phyloP scores from a whole-genome alignment of 257 asterid species.

The Orobanche coerulescens region DNA sequence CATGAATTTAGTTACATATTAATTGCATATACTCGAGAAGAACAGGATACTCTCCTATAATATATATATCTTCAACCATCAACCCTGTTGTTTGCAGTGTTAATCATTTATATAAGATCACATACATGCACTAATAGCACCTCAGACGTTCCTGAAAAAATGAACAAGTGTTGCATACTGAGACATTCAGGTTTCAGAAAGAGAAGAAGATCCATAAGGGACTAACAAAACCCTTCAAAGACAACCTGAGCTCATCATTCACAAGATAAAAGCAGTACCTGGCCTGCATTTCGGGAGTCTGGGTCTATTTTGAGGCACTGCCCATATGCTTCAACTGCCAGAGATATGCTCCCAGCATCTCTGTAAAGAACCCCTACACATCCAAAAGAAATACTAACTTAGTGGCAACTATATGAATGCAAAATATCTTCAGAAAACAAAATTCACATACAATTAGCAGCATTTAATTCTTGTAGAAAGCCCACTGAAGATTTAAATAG shows the following conservation, averaged over 20 bases:
- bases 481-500: not conserved
- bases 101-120: not conserved
- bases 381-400: slow-evolving; percentile 18
- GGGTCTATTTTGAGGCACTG: slow-evolving; percentile 97
- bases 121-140: slow-evolving; percentile 9
- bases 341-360: slow-evolving; percentile 93
- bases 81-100: not conserved
- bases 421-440: slow-evolving; percentile 4
- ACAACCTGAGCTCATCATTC: slow-evolving; percentile 11
- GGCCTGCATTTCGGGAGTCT: slow-evolving; percentile 99
- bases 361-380: slow-evolving; percentile 90
- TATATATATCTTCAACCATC: not conserved
- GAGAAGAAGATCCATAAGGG: not conserved
- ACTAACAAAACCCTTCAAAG: not conserved
- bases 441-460: not conserved
- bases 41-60: not conserved
- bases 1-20: not conserved
- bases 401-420: slow-evolving; percentile 6
- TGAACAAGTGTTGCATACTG: slow-evolving; percentile 1
- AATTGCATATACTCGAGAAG: not conserved
- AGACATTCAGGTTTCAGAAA: slow-evolving; percentile 7
- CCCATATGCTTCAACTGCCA: slow-evolving; percentile 98
- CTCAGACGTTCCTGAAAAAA: not conserved
- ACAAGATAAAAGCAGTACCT: slow-evolving; percentile 43
- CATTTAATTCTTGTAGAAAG: not conserved